Percentiles rank a stretch among this genome's conserved stretches.
Evolutionary conservation across 208 protist species (phyloP).

Genomic region (Borovskyia barvae): DNA sequence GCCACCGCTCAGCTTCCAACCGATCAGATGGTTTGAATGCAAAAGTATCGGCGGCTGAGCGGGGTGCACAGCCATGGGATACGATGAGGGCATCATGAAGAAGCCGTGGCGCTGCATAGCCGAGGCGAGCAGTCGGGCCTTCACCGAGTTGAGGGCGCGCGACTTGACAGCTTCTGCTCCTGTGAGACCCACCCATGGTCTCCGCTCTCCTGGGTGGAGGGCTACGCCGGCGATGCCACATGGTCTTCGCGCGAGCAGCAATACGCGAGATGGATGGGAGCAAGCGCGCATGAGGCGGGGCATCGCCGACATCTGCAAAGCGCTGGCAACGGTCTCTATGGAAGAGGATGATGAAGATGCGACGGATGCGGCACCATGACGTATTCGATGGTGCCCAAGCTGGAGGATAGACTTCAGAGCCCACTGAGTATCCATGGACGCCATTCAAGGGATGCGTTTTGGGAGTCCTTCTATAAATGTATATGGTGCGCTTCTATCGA

Average conservation of each 20-base stretch:
- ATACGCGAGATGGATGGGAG: slow-evolving; percentile 3
- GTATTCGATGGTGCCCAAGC: slow-evolving; percentile 23
- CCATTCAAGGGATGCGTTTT: slow-evolving; percentile 12
- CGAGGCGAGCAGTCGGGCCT: slow-evolving; percentile 15
- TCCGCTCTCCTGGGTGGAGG: slow-evolving; percentile 12
- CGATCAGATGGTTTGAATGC: slow-evolving; percentile 75
- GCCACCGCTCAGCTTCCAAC: slow-evolving; percentile 40
- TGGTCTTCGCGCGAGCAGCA: slow-evolving; percentile 35
- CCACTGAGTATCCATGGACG: slow-evolving; percentile 18
- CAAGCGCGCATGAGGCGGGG: slow-evolving; percentile 11
- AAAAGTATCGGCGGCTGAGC: slow-evolving; percentile 39
- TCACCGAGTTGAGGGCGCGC: background rate
- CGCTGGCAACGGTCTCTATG: background rate
- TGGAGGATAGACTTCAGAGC: slow-evolving; percentile 24
- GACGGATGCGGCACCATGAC: slow-evolving; percentile 1
- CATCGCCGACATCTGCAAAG: slow-evolving; percentile 10
- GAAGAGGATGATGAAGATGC: background rate
- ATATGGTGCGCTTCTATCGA: background rate
- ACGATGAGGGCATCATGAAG: background rate
- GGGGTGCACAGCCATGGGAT: background rate
- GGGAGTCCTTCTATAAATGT: slow-evolving; percentile 1
- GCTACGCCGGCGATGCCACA: slow-evolving; percentile 33
- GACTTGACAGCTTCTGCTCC: background rate
- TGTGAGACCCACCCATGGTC: slow-evolving; percentile 5
- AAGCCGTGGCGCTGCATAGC: slow-evolving; percentile 32